Evolutionary conservation across 192 early-diverging fungal species (phyloP).

Genomic region (Backusella tarrabulga): DNA sequence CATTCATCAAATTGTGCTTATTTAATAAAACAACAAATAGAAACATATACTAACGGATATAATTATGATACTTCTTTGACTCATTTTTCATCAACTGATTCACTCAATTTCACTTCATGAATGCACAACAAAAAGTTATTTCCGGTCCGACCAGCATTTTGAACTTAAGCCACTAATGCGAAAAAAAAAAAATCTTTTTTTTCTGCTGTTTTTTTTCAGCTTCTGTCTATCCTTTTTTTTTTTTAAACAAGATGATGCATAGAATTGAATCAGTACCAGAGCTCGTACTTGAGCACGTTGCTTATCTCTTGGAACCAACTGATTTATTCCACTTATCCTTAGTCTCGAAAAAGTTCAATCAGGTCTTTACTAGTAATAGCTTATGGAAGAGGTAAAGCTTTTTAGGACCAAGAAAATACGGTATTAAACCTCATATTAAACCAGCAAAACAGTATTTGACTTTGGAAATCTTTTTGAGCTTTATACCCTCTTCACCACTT

Average conservation of each 20-base stretch:
- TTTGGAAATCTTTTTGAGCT: constrained; percentile 55
- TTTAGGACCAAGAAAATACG: not conserved
- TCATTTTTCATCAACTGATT: no score
- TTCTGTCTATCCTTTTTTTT: not conserved
- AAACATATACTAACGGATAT: no score
- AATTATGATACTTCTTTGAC: no score
- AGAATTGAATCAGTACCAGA: constrained; percentile 10
- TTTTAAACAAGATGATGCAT: constrained; percentile 3
- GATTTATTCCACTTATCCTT: constrained; percentile 8
- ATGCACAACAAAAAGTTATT: no score
- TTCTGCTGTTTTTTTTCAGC: not conserved
- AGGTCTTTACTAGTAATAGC: not conserved
- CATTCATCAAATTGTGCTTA: no score
- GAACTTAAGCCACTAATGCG: not conserved
- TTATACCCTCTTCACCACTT: constrained; percentile 42
- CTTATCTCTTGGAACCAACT: constrained; percentile 10
- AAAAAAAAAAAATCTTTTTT: not conserved
- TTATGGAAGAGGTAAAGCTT: constrained; percentile 16
- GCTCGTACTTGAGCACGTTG: constrained; percentile 10
- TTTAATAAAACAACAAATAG: no score
- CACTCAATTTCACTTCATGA: no score
- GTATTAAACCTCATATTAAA: not conserved
- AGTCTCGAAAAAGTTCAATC: constrained; percentile 7
- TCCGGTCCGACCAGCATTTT: no score
- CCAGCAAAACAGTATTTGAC: constrained; percentile 49